These are phyloP conservation scores for Xylaria flabelliformis DNA, from an alignment of 495 filamentous ascomycete genomes.

Conservation along the genomic window DNA sequence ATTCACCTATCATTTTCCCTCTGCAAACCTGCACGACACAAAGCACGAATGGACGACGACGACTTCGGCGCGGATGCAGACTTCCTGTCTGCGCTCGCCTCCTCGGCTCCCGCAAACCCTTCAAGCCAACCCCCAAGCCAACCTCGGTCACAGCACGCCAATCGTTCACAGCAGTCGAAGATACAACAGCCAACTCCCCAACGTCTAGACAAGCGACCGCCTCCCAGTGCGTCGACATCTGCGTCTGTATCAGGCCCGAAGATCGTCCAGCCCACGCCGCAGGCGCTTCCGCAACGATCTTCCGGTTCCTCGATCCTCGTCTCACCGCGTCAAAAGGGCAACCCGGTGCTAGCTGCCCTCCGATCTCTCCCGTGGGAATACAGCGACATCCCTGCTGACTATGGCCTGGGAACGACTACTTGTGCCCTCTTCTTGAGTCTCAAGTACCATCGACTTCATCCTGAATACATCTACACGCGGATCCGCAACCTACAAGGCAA, in stretches of 20 bases:
- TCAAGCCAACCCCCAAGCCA: constrained; percentile 20
- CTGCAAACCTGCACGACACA: background rate
- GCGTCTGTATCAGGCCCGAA: constrained; percentile 46
- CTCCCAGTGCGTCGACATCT: constrained; percentile 25
- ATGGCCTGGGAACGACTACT: constrained; percentile 83
- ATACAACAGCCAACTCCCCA: constrained; percentile 44
- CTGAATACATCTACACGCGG: constrained; percentile 96
- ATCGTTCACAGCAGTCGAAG: constrained; percentile 42
- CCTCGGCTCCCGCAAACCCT: constrained; percentile 43
- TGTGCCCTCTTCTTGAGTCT: constrained; percentile 92
- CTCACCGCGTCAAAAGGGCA: constrained; percentile 86
- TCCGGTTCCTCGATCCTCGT: constrained; percentile 83
- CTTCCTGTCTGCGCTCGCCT: constrained; percentile 59
- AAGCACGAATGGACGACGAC: constrained; percentile 58
- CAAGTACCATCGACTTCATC: constrained; percentile 97
- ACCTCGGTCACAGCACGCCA: constrained; percentile 34
- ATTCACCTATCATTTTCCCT: background rate
- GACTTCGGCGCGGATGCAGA: constrained; percentile 66
- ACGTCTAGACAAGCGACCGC: constrained; percentile 50
- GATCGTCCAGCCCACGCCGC: constrained; percentile 85
- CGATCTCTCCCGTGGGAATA: constrained; percentile 94
- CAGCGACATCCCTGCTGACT: constrained; percentile 91
- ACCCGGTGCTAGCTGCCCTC: constrained; percentile 86
- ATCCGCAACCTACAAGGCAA: constrained; percentile 79
- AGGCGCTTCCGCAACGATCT: constrained; percentile 71